A percentile compares a stretch with the other conserved stretches of the same genome.
Conservation (phyloP, 139 green algal species). For the Chlamydomonas urium region DNA sequence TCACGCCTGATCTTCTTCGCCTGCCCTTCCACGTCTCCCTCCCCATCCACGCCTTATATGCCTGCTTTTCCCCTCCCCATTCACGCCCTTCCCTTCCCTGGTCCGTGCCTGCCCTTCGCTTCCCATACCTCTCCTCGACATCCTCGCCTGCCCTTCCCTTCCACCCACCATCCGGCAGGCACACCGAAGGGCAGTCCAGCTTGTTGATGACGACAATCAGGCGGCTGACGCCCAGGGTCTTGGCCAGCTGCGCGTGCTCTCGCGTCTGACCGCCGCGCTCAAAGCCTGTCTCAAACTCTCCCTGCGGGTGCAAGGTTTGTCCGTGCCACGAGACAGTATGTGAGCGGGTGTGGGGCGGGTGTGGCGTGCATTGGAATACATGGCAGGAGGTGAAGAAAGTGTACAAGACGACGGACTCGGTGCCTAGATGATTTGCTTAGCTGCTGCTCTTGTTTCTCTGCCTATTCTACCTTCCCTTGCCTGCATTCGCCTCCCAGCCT, state of each 20-base stretch:
- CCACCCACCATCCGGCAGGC: conserved; percentile 19
- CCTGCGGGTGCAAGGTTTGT: conserved; percentile 38
- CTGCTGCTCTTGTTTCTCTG: too few species aligned
- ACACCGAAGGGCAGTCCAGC: conserved; percentile 80
- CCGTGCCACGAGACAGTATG: neutral
- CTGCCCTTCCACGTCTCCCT: too few species aligned
- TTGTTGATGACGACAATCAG: conserved; percentile 93
- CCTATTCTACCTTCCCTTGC: too few species aligned
- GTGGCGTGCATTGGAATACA: too few species aligned
- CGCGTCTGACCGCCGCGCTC: conserved; percentile 89
- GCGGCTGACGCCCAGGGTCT: conserved; percentile 88
- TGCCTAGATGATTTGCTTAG: too few species aligned
- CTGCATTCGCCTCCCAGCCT: too few species aligned
- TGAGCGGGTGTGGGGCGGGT: too few species aligned
- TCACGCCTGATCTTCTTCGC: too few species aligned
- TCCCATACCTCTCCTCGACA: neutral
- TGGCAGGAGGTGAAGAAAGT: too few species aligned
- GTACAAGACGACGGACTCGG: too few species aligned
- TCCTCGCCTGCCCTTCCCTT: neutral
- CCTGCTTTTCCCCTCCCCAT: too few species aligned
- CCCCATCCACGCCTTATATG: too few species aligned
- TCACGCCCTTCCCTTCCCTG: neutral
- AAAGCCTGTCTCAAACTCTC: conserved; percentile 95
- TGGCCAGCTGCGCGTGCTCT: conserved; percentile 93
- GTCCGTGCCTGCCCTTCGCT: neutral